Evolutionary conservation across 2,329 filamentous ascomycete genomes (phyloP).

Genomic region (Ascochyta lentis): DNA sequence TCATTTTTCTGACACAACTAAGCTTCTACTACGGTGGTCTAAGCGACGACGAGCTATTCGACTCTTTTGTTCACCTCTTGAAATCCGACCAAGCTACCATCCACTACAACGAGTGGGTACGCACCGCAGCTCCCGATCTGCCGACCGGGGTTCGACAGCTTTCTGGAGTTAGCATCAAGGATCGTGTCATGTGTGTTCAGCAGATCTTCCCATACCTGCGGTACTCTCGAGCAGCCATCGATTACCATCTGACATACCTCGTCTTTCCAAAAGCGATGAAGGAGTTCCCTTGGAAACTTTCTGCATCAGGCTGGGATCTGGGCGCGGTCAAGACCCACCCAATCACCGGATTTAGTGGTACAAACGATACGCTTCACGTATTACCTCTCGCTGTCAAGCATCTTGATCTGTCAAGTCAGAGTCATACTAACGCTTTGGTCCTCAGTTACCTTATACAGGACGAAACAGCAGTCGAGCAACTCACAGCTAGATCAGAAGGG

Average conservation of each 20-base stretch:
- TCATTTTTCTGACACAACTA: conserved; percentile 69
- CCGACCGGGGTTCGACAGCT: conserved; percentile 49
- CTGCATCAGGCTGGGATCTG: conserved; percentile 72
- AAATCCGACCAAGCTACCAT: conserved; percentile 59
- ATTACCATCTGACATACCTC: conserved; percentile 67
- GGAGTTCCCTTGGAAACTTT: conserved; percentile 69
- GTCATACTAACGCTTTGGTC: conserved; percentile 72
- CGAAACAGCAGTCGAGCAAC: conserved; percentile 41
- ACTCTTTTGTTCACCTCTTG: conserved; percentile 56
- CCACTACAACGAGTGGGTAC: conserved; percentile 61
- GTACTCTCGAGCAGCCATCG: conserved; percentile 61
- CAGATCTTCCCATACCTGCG: conserved; percentile 62
- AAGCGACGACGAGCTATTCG: conserved; percentile 56
- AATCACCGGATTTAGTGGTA: conserved; percentile 73
- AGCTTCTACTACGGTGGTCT: conserved; percentile 72
- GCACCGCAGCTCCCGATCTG: conserved; percentile 32
- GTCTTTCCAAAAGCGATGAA: conserved; percentile 69
- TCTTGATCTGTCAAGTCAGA: conserved; percentile 60
- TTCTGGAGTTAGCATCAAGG: conserved; percentile 49
- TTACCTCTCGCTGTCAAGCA: conserved; percentile 65
- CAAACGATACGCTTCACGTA: conserved; percentile 66
- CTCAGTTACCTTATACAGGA: conserved; percentile 63
- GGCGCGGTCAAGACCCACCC: conserved; percentile 55
- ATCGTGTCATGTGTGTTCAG: conserved; percentile 56
- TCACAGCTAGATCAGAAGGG: conserved; percentile 22